Percentiles rank a stretch among this genome's conserved stretches.
phyloP scores from a whole-genome alignment of 108 stramenopile genomes.

The Nitzschia sp. region DNA sequence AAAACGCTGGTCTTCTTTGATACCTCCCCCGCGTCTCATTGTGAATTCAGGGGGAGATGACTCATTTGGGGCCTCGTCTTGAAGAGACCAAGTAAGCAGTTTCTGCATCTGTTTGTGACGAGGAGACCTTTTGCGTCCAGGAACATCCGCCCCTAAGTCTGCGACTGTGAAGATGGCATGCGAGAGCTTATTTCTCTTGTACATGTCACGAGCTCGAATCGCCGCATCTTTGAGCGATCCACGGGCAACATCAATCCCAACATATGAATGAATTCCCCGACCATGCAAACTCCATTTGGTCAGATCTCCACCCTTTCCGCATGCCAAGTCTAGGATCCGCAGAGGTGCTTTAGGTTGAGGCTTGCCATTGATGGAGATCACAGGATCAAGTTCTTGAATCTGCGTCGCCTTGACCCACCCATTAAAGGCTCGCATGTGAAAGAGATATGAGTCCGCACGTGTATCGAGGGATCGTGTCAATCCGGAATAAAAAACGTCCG shows the following conservation, averaged over 20 bases:
- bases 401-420: conserved; percentile 98
- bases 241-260: conserved; percentile 95
- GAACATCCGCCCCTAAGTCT: conserved; percentile 90
- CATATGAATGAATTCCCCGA: conserved; percentile 64
- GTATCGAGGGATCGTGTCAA: conserved; percentile 67
- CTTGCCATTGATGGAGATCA: conserved; percentile 48
- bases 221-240: conserved; percentile 94
- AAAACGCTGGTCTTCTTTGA: conserved; percentile 68
- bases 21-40: conserved; percentile 66
- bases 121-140: conserved; percentile 58
- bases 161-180: conserved; percentile 71
- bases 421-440: conserved; percentile 96
- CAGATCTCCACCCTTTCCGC: conserved; percentile 99
- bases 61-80: conserved; percentile 60
- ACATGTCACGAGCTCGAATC: conserved; percentile 74
- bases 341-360: conserved; percentile 57
- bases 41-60: conserved; percentile 63
- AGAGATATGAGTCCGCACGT: conserved; percentile 86
- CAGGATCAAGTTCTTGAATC: conserved; percentile 75
- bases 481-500: conserved; percentile 84
- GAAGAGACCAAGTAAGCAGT: conserved; percentile 73
- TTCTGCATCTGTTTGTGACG: conserved; percentile 66
- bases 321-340: conserved; percentile 94
- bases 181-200: conserved; percentile 44
- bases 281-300: conserved; percentile 86